Conservation (phyloP, 2,329 filamentous ascomycete species). For the Penicillium sclerotigenum region DNA sequence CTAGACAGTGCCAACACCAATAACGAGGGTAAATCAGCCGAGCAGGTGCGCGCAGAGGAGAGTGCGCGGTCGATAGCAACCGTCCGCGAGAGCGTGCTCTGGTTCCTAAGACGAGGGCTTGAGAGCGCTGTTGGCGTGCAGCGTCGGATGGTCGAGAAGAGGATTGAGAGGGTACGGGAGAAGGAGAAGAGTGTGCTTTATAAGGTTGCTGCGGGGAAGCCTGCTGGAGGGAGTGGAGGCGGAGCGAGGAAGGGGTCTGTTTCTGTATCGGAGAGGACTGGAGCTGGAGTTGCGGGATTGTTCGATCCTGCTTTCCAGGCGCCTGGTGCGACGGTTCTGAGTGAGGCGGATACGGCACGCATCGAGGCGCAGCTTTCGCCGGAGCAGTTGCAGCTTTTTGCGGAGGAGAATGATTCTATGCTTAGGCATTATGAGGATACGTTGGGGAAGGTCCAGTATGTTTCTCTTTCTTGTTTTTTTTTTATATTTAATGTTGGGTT, state of each 20-base stretch:
- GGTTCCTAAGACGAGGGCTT: conserved; percentile 72
- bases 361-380: conserved; percentile 64
- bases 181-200: conserved; percentile 83
- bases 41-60: conserved; percentile 71
- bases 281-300: not conserved
- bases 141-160: conserved; percentile 87
- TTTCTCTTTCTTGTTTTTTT: conserved; percentile 20
- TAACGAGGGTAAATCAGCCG: conserved; percentile 55
- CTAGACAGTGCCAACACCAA: conserved; percentile 38
- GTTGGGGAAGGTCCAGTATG: conserved; percentile 89
- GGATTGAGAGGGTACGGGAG: conserved; percentile 79
- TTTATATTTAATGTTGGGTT: not conserved
- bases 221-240: conserved; percentile 15
- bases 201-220: conserved; percentile 48
- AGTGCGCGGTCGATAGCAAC: conserved; percentile 62
- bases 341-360: conserved; percentile 34
- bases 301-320: conserved; percentile 20
- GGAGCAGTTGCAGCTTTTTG: conserved; percentile 90
- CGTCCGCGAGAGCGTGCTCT: conserved; percentile 78
- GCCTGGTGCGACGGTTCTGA: conserved; percentile 26
- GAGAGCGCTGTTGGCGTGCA: conserved; percentile 76
- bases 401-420: conserved; percentile 88
- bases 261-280: not conserved
- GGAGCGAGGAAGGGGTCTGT: not conserved
- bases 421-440: conserved; percentile 89